A percentile compares a stretch with the other conserved stretches of the same genome.
These are phyloP conservation scores for Diplodia seriata DNA, from an alignment of 2,329 filamentous ascomycete species.

Conservation along the genomic window DNA sequence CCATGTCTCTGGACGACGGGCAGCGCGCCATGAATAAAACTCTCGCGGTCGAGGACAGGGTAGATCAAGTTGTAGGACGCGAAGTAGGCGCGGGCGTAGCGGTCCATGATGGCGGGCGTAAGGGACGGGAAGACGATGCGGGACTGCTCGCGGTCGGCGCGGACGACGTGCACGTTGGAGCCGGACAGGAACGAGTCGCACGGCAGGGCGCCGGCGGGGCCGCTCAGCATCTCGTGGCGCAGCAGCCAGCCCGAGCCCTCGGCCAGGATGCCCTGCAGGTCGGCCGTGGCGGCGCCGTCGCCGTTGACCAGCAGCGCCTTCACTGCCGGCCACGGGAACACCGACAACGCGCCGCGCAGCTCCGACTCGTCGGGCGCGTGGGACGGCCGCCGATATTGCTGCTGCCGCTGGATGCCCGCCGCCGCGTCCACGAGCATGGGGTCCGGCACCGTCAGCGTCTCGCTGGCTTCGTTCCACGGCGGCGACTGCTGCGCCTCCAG, in stretches of 20 bases:
- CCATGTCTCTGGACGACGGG: background rate
- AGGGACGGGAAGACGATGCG: conserved; percentile 47
- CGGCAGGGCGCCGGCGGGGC: conserved; percentile 40
- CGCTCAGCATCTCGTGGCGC: conserved; percentile 43
- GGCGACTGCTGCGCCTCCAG: background rate
- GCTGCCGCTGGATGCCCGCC: background rate
- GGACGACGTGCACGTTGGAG: conserved; percentile 26
- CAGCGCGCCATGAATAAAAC: conserved; percentile 53
- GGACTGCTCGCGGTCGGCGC: background rate
- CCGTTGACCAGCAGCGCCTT: background rate
- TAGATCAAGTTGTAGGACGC: conserved; percentile 65
- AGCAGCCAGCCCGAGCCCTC: conserved; percentile 51
- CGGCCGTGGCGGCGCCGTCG: conserved; percentile 20
- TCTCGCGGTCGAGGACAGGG: conserved; percentile 65
- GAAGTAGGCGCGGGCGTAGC: conserved; percentile 63
- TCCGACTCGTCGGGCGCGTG: background rate
- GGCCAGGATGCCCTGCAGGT: conserved; percentile 46
- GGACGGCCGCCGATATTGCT: background rate
- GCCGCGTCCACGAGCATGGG: background rate
- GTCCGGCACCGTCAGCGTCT: background rate
- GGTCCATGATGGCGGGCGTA: conserved; percentile 59
- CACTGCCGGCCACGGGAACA: background rate
- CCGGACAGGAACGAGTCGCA: conserved; percentile 36
- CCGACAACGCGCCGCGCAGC: background rate
- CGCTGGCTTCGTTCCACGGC: background rate